Base-by-base conservation (phyloP, 1,139 yeast genomes). In the Saccharomycopsis hybrid region DNA sequence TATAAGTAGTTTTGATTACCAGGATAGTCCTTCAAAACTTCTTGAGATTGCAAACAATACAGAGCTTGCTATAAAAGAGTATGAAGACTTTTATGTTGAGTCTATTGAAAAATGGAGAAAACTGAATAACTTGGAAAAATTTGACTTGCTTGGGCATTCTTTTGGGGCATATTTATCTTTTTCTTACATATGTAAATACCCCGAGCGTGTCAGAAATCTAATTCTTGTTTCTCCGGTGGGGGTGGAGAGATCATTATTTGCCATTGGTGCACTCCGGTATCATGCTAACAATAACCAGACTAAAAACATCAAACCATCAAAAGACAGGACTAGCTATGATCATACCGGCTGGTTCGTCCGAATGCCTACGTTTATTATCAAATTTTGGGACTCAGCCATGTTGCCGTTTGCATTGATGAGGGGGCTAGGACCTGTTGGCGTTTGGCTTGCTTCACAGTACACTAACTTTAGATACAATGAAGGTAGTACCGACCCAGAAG, bases 171-270 rank as follows among this genome's bases (percentile, higher is more conserved):
- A 89, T 60, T 67, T 92, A 52, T 82, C 94, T 28, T 76, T 85
- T 55, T 80, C 86, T 8, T 92, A 92, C 64, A 82, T 92, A 5
- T 59, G 82, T 58, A 82, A 81, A 58, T 83, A 87, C 62, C 94
- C 96, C 0, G 70, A 75, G 1, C 70, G 74, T 2, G 74, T 92
- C n/a, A 69, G 77, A 29, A 78, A 79, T 55, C 69, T 92, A 54
- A 74, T 88, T 35, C 70, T 92, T 37, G 80, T 88, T 2, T 85
- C 96, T 1, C 98, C 98, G 0, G 95, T 90, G 0, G 97, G 97
- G 0, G 86, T 92, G 28, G 95, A 87, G 58, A 71, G 88, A 49
- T 80, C 79, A 51, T 77, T 83, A 1, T 80, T 74, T 60, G 82
- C 89, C 0, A 66, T 83, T 5, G 33, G 35, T 18, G 43, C 55